phyloP scores from a whole-genome alignment of 192 early-diverging fungal genomes.

The Mortierella antarctica region DNA sequence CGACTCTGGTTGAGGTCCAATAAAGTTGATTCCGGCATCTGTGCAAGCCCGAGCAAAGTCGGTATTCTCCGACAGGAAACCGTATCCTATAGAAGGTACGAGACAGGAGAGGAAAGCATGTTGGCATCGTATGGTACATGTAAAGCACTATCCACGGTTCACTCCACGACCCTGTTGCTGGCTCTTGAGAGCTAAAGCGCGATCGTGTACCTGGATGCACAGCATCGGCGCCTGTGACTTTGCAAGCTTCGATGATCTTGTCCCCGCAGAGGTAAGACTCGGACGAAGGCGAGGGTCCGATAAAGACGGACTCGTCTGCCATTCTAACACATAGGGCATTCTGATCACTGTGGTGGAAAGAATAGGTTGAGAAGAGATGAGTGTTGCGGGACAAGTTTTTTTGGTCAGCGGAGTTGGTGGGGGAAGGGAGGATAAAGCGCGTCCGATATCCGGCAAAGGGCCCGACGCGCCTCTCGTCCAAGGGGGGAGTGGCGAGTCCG shows the following conservation, averaged over 20 bases:
- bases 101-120: slow-evolving; percentile 3
- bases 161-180: not conserved
- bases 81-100: slow-evolving; percentile 55
- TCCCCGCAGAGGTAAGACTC: slow-evolving; percentile 65
- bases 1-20: slow-evolving; percentile 66
- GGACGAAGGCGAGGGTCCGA: slow-evolving; percentile 62
- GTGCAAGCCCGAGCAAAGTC: slow-evolving; percentile 64
- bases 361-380: not conserved
- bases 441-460: not conserved
- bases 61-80: slow-evolving; percentile 71
- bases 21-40: slow-evolving; percentile 63
- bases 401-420: not conserved
- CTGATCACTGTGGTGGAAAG: slow-evolving; percentile 52
- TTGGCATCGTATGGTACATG: not conserved
- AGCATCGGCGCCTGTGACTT: slow-evolving; percentile 62
- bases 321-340: slow-evolving; percentile 61
- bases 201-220: slow-evolving; percentile 60
- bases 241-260: slow-evolving; percentile 64
- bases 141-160: not conserved
- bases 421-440: not conserved
- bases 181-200: not conserved
- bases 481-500: not conserved
- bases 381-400: not conserved
- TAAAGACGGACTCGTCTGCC: slow-evolving; percentile 67
- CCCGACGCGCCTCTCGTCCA: too few species aligned